A percentile compares a stretch with the other conserved stretches of the same genome.
These are phyloP conservation scores for Monascus purpureus DNA, from an alignment of 495 filamentous ascomycete species.

Conservation along the genomic window DNA sequence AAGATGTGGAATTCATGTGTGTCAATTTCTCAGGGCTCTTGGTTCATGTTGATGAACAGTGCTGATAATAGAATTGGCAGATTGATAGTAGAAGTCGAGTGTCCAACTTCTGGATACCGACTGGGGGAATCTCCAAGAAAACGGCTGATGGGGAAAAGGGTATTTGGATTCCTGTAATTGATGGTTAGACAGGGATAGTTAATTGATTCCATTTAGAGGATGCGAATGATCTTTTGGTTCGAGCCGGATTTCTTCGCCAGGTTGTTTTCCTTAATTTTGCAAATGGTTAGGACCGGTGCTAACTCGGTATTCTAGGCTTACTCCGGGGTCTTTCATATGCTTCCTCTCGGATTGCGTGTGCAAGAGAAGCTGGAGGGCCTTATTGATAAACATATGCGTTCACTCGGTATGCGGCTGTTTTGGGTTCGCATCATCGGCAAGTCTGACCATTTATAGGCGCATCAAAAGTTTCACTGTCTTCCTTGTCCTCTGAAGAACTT, in stretches of 20 bases:
- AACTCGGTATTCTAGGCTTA: conserved; percentile 41
- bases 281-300: conserved; percentile 1
- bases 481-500: conserved; percentile 69
- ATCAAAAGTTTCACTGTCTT: conserved; percentile 76
- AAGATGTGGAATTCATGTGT: conserved; percentile 12
- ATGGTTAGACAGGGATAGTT: background rate
- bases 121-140: conserved; percentile 51
- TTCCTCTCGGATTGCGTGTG: conserved; percentile 79
- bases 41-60: conserved; percentile 3
- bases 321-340: conserved; percentile 82
- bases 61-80: conserved; percentile 12
- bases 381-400: conserved; percentile 80
- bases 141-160: conserved; percentile 32
- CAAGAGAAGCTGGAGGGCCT: conserved; percentile 77
- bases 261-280: conserved; percentile 18
- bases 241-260: conserved; percentile 71
- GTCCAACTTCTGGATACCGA: conserved; percentile 66
- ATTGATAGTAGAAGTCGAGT: conserved; percentile 47
- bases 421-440: background rate
- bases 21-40: no score
- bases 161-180: conserved; percentile 1
- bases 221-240: conserved; percentile 58
- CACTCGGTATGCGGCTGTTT: conserved; percentile 41
- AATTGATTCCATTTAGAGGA: conserved; percentile 31
- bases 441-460: conserved; percentile 44